These are phyloP conservation scores for Oryza australiensis DNA, from an alignment of 176 grass and related monocot species.

Conservation along the genomic window DNA sequence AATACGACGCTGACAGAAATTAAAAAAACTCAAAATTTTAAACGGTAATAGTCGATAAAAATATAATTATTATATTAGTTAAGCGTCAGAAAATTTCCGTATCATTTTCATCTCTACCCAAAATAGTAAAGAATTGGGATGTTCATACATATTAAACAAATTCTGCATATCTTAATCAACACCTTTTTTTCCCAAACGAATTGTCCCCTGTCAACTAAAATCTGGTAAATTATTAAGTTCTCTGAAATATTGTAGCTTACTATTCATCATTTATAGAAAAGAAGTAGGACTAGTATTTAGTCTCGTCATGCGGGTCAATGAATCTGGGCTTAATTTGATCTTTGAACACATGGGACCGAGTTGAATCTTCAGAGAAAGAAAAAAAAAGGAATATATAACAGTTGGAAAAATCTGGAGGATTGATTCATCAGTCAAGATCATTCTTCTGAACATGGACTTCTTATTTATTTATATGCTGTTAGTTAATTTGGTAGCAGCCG, in stretches of 20 bases:
- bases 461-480: not conserved
- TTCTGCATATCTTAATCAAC: not conserved
- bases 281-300: not conserved
- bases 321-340: conserved; percentile 14
- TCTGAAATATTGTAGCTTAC: not conserved
- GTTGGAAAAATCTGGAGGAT: not conserved
- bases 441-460: conserved; percentile 31
- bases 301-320: not conserved
- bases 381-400: not conserved
- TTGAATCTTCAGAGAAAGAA: not conserved
- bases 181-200: not conserved
- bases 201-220: not conserved
- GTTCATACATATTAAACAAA: not conserved
- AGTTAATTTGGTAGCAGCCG: not conserved
- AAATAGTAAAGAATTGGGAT: not conserved
- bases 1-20: too few relatives aligned
- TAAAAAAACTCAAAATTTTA: too few relatives aligned
- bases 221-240: not conserved
- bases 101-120: too few relatives aligned
- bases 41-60: too few relatives aligned
- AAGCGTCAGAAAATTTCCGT: too few relatives aligned
- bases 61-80: too few relatives aligned
- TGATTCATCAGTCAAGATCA: not conserved
- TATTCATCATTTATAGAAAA: not conserved
- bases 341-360: not conserved